These are phyloP conservation scores for Ganoderma multipileum DNA, from an alignment of 1,284 basidiomycete genomes.

Conservation along the genomic window DNA sequence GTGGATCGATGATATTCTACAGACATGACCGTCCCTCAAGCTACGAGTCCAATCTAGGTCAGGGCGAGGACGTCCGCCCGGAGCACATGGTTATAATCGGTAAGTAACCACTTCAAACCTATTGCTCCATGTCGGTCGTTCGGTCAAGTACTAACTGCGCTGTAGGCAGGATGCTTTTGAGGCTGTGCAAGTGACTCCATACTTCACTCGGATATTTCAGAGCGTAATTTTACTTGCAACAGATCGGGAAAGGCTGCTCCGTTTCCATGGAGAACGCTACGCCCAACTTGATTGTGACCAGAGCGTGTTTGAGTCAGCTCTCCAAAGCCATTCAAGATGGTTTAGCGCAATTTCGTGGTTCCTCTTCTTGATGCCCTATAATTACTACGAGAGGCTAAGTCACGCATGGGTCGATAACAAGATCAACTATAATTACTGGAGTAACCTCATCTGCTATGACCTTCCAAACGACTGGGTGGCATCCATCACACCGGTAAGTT, in stretches of 20 bases:
- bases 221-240: background rate
- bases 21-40: too few species aligned
- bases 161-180: background rate
- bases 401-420: constrained; percentile 35
- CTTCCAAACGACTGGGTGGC: constrained; percentile 37
- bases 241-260: constrained; percentile 13
- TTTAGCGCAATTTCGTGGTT: constrained; percentile 32
- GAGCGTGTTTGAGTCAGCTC: constrained; percentile 17
- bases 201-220: background rate
- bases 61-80: background rate
- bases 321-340: constrained; percentile 12
- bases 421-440: constrained; percentile 35
- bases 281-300: constrained; percentile 31
- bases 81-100: background rate
- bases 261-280: constrained; percentile 33
- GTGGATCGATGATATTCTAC: too few species aligned
- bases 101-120: too few species aligned
- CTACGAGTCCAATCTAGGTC: too few species aligned
- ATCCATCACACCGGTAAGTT: constrained; percentile 37
- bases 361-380: constrained; percentile 33
- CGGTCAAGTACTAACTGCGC: background rate
- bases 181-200: background rate
- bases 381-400: constrained; percentile 33
- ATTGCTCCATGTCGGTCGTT: background rate
- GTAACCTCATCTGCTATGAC: constrained; percentile 26